A percentile compares a stretch with the other conserved stretches of the same genome.
Conservation (phyloP, 805 yeast species). For the Candida chilensis region DNA sequence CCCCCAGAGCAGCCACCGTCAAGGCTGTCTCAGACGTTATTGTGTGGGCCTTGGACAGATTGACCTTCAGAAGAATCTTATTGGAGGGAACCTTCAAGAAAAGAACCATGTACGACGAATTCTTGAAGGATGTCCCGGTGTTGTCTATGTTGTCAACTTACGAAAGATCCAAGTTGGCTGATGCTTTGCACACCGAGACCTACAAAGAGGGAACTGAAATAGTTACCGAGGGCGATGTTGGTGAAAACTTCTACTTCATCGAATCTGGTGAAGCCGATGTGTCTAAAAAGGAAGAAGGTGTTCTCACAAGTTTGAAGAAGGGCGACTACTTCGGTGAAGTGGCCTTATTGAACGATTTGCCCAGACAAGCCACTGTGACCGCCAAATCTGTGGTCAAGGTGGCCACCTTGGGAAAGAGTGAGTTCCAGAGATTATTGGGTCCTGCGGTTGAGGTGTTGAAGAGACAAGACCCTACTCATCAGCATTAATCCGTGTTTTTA, state of each 20-base stretch:
- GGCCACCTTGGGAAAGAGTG: constrained; percentile 87
- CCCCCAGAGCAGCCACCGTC: constrained; percentile 97
- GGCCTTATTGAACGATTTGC: constrained; percentile 83
- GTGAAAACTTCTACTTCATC: constrained; percentile 36
- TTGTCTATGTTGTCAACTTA: constrained; percentile 63
- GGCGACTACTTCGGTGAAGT: constrained; percentile 97
- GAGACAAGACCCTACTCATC: constrained; percentile 69
- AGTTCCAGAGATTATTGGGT: constrained; percentile 89
- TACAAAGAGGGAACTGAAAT: constrained; percentile 67
- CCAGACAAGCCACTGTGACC: constrained; percentile 88
- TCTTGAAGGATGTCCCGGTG: constrained; percentile 80
- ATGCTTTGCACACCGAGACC: constrained; percentile 76
- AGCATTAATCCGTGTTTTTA: not conserved
- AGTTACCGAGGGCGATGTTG: constrained; percentile 73
- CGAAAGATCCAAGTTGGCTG: constrained; percentile 88
- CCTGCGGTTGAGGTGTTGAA: constrained; percentile 88
- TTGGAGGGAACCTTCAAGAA: constrained; percentile 86
- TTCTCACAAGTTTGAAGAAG: constrained; percentile 48
- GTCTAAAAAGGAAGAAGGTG: constrained; percentile 49
- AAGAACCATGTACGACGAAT: constrained; percentile 84
- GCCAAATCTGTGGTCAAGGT: constrained; percentile 73
- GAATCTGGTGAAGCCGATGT: constrained; percentile 83
- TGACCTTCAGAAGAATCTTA: constrained; percentile 85
- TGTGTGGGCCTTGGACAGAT: constrained; percentile 89
- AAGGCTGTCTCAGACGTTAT: constrained; percentile 60